phyloP scores from a whole-genome alignment of 2,329 filamentous ascomycete genomes.

The Exophiala bonariae region DNA sequence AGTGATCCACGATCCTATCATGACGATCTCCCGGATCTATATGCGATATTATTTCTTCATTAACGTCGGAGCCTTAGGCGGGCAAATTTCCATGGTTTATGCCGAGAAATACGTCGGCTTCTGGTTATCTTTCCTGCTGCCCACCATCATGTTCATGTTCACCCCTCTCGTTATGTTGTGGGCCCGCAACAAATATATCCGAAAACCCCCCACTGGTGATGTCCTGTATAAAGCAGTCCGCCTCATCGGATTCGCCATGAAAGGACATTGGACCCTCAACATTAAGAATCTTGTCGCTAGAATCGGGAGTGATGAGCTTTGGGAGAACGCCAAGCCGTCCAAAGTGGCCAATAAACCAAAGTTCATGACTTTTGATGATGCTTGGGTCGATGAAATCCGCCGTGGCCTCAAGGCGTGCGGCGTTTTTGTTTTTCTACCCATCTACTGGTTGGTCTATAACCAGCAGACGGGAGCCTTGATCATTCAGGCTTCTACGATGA shows the following conservation, averaged over 20 bases:
- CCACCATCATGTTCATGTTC: conserved; percentile 63
- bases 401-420: conserved; percentile 69
- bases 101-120: conserved; percentile 74
- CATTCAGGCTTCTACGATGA: conserved; percentile 53
- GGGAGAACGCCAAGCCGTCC: conserved; percentile 69
- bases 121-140: conserved; percentile 70
- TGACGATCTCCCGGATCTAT: conserved; percentile 68
- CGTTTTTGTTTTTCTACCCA: conserved; percentile 59
- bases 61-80: conserved; percentile 65
- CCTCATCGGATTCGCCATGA: conserved; percentile 55
- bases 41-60: conserved; percentile 71
- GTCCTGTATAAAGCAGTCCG: conserved; percentile 66
- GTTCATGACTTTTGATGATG: conserved; percentile 82
- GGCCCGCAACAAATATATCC: conserved; percentile 63
- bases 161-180: conserved; percentile 62
- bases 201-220: conserved; percentile 68
- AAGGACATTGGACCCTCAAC: conserved; percentile 60
- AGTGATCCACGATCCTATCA: conserved; percentile 68
- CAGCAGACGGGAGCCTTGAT: conserved; percentile 29
- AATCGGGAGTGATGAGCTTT: conserved; percentile 59
- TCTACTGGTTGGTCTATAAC: conserved; percentile 53
- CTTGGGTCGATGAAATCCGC: conserved; percentile 76
- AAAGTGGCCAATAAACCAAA: conserved; percentile 57
- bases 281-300: conserved; percentile 56
- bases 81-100: conserved; percentile 55